Percentiles rank a stretch among this genome's conserved stretches.
phyloP scores from a whole-genome alignment of 2,329 filamentous ascomycete species.

The Mycogone perniciosa region DNA sequence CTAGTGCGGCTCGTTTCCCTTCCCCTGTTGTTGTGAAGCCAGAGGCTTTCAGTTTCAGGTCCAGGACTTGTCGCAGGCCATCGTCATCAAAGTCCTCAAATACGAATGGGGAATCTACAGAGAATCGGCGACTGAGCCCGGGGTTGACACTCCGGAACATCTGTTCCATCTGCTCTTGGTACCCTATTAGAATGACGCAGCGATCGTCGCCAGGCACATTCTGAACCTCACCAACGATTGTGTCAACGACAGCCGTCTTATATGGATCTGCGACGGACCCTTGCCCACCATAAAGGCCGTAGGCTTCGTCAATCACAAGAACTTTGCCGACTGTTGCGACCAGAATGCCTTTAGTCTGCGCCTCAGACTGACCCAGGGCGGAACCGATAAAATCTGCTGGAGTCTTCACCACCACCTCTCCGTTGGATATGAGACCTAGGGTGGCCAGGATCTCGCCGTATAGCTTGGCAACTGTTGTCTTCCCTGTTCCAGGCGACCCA shows the following conservation, averaged over 20 bases:
- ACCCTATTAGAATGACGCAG: constrained; percentile 66
- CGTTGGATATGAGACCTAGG: constrained; percentile 59
- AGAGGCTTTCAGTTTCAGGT: constrained; percentile 54
- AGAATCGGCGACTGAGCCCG: constrained; percentile 61
- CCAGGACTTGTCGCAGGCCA: constrained; percentile 54
- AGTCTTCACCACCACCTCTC: constrained; percentile 67
- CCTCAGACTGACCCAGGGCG: constrained; percentile 59
- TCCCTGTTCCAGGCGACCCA: constrained; percentile 68
- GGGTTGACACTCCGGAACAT: constrained; percentile 74
- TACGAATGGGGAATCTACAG: constrained; percentile 53
- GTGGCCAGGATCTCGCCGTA: constrained; percentile 64
- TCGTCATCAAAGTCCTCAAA: constrained; percentile 62
- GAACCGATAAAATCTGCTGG: constrained; percentile 66
- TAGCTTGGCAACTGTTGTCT: constrained; percentile 67
- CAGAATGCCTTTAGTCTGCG: constrained; percentile 65
- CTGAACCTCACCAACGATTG: constrained; percentile 67
- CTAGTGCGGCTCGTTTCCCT: constrained; percentile 49
- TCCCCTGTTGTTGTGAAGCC: constrained; percentile 46
- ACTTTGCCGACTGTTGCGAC: constrained; percentile 63
- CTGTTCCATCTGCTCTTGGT: constrained; percentile 59
- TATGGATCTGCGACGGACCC: constrained; percentile 31
- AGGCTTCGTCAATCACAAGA: constrained; percentile 75
- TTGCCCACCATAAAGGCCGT: constrained; percentile 49
- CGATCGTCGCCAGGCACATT: constrained; percentile 63
- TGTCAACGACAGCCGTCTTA: constrained; percentile 63